phyloP scores from a whole-genome alignment of 805 yeast species.

The Suhomyces xylopsoci region DNA sequence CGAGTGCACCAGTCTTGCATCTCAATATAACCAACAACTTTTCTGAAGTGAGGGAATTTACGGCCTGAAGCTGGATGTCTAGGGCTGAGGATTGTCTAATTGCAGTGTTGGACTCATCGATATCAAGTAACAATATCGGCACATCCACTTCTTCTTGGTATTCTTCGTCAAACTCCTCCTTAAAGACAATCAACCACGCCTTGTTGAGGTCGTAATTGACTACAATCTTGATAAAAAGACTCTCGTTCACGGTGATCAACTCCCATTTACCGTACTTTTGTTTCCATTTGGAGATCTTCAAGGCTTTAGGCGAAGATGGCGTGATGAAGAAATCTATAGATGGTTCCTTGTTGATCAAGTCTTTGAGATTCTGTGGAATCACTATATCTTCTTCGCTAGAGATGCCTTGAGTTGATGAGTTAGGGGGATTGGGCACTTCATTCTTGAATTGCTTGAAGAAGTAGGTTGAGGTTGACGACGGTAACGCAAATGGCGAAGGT shows the following conservation, averaged over 20 bases:
- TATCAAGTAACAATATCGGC: constrained; percentile 35
- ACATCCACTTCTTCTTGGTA: constrained; percentile 30
- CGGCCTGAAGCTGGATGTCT: constrained; percentile 35
- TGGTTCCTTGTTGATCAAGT: constrained; percentile 34
- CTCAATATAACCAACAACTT: constrained; percentile 30
- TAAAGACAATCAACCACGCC: constrained; percentile 40
- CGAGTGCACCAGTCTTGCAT: constrained; percentile 26
- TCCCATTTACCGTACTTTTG: constrained; percentile 43
- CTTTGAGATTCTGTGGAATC: constrained; percentile 38
- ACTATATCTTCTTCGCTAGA: constrained; percentile 18
- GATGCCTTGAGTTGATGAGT: constrained; percentile 2
- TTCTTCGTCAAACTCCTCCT: constrained; percentile 34
- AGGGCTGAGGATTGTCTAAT: constrained; percentile 36
- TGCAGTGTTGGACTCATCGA: constrained; percentile 20
- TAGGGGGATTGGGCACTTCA: constrained; percentile 1
- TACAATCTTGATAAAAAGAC: constrained; percentile 36
- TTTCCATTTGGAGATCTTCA: constrained; percentile 44
- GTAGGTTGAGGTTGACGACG: constrained; percentile 39
- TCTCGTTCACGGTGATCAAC: constrained; percentile 37
- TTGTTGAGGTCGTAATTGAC: constrained; percentile 31
- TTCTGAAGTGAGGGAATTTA: constrained; percentile 30
- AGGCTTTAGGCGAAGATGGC: constrained; percentile 29
- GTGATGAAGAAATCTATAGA: constrained; percentile 38
- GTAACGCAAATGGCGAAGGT: constrained; percentile 44
- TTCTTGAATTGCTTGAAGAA: constrained; percentile 33